phyloP scores from a whole-genome alignment of 805 yeast genomes.

The Spathaspora girioi region DNA sequence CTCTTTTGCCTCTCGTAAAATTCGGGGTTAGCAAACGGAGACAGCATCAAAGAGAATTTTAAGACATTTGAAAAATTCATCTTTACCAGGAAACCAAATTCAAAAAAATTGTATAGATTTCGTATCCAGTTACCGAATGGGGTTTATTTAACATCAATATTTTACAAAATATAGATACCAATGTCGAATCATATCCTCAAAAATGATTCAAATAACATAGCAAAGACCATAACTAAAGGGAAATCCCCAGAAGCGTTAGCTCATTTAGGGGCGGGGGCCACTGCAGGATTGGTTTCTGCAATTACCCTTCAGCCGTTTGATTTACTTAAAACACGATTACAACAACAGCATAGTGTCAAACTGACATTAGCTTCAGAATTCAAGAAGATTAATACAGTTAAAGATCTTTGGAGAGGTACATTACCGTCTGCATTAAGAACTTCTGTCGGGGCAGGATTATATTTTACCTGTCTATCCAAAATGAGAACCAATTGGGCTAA shows the following conservation, averaged over 20 bases:
- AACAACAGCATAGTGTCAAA: conserved; percentile 31
- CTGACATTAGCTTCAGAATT: conserved; percentile 40
- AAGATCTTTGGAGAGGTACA: conserved; percentile 88
- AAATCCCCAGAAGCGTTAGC: conserved; percentile 16
- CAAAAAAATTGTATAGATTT: too few species aligned
- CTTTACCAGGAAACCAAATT: neutral
- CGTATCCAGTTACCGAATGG: too few species aligned
- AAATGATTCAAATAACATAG: neutral
- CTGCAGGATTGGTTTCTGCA: conserved; percentile 82
- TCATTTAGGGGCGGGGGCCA: conserved; percentile 77
- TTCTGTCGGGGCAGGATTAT: conserved; percentile 85
- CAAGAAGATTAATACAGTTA: conserved; percentile 34
- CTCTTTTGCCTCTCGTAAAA: neutral
- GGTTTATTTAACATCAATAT: too few species aligned
- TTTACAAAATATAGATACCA: neutral
- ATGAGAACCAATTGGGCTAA: conserved; percentile 52
- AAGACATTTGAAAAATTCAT: neutral
- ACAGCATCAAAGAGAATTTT: neutral
- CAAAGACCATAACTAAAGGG: neutral
- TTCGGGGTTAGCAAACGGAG: neutral
- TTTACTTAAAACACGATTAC: conserved; percentile 81
- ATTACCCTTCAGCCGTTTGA: conserved; percentile 85
- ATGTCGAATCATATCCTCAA: neutral
- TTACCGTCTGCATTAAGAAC: conserved; percentile 87
- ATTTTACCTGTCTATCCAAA: conserved; percentile 67